Evolutionary conservation across 805 yeast genomes (phyloP).

Genomic region (Wickerhamiella kurtzmanii): DNA sequence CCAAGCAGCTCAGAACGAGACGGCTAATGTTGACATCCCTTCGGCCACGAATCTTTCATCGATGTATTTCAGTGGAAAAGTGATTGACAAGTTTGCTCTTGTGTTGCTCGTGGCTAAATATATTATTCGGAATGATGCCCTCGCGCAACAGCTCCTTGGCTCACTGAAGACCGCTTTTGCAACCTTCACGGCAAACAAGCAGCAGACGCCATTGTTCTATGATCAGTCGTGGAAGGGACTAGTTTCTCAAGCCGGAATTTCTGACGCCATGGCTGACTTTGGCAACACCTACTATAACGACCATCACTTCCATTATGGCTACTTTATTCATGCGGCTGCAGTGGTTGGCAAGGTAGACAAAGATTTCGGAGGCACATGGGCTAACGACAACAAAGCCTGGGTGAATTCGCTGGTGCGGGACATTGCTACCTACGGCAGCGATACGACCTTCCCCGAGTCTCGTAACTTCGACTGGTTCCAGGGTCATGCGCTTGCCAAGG

Average conservation of each 20-base stretch:
- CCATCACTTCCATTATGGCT: slow-evolving; percentile 82
- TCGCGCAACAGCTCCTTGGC: slow-evolving; percentile 40
- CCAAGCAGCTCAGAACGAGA: slow-evolving; percentile 38
- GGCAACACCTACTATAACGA: slow-evolving; percentile 73
- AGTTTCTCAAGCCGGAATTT: slow-evolving; percentile 21
- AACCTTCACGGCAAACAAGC: slow-evolving; percentile 56
- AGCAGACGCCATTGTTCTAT: slow-evolving; percentile 59
- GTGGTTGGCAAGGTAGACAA: slow-evolving; percentile 54
- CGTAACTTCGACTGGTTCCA: slow-evolving; percentile 59
- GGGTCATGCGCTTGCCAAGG: slow-evolving; percentile 75
- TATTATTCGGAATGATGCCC: slow-evolving; percentile 41
- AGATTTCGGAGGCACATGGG: slow-evolving; percentile 37
- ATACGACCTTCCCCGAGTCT: slow-evolving; percentile 51
- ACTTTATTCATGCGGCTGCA: slow-evolving; percentile 73
- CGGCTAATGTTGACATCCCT: slow-evolving; percentile 36
- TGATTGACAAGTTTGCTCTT: slow-evolving; percentile 78
- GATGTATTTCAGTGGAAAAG: slow-evolving; percentile 85
- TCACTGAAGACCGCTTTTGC: slow-evolving; percentile 55
- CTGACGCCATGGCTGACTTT: slow-evolving; percentile 45
- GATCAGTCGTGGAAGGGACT: slow-evolving; percentile 49
- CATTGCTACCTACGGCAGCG: slow-evolving; percentile 39
- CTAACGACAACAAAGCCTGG: slow-evolving; percentile 36
- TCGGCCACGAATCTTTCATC: slow-evolving; percentile 55
- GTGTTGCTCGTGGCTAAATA: slow-evolving; percentile 59
- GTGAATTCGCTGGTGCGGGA: slow-evolving; percentile 52